Conservation (phyloP, 768 basidiomycete genomes). For the Trametes elegans region DNA sequence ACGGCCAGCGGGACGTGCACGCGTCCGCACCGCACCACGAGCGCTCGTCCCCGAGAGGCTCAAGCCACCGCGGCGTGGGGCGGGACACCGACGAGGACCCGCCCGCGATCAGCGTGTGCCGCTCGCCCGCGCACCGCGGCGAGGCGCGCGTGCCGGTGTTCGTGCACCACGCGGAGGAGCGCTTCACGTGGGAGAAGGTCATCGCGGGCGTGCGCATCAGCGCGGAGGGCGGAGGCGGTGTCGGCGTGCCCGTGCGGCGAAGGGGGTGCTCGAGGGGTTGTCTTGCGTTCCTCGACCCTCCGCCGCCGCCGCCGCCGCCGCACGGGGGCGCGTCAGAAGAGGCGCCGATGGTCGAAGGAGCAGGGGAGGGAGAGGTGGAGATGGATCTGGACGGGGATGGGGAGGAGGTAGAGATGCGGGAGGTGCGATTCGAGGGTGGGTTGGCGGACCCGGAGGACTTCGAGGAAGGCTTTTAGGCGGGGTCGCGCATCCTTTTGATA, state of each 20-base stretch:
- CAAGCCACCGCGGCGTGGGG: not conserved
- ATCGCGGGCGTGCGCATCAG: conserved; percentile 54
- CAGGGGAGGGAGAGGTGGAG: not conserved
- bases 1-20: conserved; percentile 5
- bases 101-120: conserved; percentile 48
- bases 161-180: conserved; percentile 55
- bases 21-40: conserved; percentile 5
- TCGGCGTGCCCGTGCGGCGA: conserved; percentile 59
- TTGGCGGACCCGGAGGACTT: conserved; percentile 19
- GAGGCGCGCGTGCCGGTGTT: conserved; percentile 39
- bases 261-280: conserved; percentile 66
- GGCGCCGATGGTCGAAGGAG: not conserved
- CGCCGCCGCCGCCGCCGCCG: not conserved
- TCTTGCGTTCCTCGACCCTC: conserved; percentile 52
- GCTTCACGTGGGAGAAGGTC: conserved; percentile 60
- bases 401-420: conserved; percentile 10
- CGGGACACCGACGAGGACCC: conserved; percentile 5
- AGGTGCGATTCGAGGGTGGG: conserved; percentile 8
- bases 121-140: conserved; percentile 35
- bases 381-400: not conserved
- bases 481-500: not conserved
- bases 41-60: not conserved
- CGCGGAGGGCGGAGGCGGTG: conserved; percentile 27
- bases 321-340: not conserved
- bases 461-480: conserved; percentile 14